A percentile compares a stretch with the other conserved stretches of the same genome.
Conservation (phyloP, 768 basidiomycete genomes). For the Termitomyces sp. region DNA sequence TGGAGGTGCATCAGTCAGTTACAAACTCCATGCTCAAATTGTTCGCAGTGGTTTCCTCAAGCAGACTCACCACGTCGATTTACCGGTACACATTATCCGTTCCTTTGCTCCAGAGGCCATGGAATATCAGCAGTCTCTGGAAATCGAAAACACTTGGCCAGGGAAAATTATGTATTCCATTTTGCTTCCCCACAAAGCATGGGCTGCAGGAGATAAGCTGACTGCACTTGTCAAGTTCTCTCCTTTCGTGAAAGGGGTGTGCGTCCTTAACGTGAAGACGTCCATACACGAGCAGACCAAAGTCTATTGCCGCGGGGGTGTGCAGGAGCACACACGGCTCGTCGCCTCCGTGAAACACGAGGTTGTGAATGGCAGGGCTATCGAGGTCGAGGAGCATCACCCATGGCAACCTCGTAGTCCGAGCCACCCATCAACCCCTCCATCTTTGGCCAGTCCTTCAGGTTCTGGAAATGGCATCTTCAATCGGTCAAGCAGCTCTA, state of each 20-base stretch:
- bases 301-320: constrained; percentile 44
- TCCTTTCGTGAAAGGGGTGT: constrained; percentile 80
- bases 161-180: constrained; percentile 95
- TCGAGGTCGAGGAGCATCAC: constrained; percentile 25
- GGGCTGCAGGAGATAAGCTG: constrained; percentile 84
- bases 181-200: constrained; percentile 93
- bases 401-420: constrained; percentile 11
- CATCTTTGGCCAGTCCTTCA: constrained; percentile 7
- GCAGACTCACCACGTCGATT: constrained; percentile 56
- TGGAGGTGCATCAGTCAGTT: constrained; percentile 66
- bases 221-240: constrained; percentile 82
- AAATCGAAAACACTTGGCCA: constrained; percentile 97
- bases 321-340: constrained; percentile 55
- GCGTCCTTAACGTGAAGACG: constrained; percentile 60
- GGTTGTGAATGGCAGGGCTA: constrained; percentile 53
- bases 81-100: constrained; percentile 63
- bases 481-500: constrained; percentile 3
- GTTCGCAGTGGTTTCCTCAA: constrained; percentile 65
- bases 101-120: constrained; percentile 77
- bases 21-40: constrained; percentile 87
- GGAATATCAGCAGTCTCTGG: constrained; percentile 94
- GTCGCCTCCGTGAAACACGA: constrained; percentile 65
- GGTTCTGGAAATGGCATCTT: neutral
- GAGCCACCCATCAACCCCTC: constrained; percentile 9
- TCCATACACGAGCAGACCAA: constrained; percentile 73